Evolutionary conservation across 805 yeast species (phyloP), one percentile per base, ranked within the genome.

Genomic region (Peterozyma xylosa): DNA sequence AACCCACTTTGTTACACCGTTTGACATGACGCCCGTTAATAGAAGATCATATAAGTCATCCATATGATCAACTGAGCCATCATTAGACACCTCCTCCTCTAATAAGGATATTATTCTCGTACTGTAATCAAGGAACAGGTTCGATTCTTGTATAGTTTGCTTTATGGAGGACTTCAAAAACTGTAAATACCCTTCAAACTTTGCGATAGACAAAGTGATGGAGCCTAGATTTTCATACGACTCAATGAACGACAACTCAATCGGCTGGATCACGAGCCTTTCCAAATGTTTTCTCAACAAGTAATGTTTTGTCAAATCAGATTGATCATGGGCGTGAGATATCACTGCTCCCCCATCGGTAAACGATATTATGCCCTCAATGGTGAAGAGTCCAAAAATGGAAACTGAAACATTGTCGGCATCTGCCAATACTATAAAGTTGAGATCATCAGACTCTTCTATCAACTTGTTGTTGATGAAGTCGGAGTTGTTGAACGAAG

Each of bases 1-100:
- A 54, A 85, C 63, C 79, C 80, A 84, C 45, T 76, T 79, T 46
- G 69, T 71, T 2, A 77, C 62, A 1, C 67, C 59, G 11, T 63
- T 67, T 1, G 78, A 69, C 46, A 80, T 65, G 42, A 74, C 63
- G 2, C 84, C 83, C 0, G 85, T 76, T 3, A 79, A 53, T 2
- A 79, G 56, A 17, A 76, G 51, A 41, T 74, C 75, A 44, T 70
- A 69, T 7, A 79, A 54, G 46, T 67, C 69, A 41, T 68, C 64
- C 2, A 63, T 53, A 10, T 73, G 54, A 50, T 63, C 58, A 47
- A 45, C 27, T 49, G 47, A 14, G 42, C 47, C 32, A 40, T 45
- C 17, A 61, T 33, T 18, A 33, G 53, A 50, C 2, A 57, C 54
- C 42, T 68, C 74, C 21, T 63, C 66, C 30, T 58, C 54, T 29